phyloP scores from a whole-genome alignment of 2,329 filamentous ascomycete species.

The Lomentospora prolificans region DNA sequence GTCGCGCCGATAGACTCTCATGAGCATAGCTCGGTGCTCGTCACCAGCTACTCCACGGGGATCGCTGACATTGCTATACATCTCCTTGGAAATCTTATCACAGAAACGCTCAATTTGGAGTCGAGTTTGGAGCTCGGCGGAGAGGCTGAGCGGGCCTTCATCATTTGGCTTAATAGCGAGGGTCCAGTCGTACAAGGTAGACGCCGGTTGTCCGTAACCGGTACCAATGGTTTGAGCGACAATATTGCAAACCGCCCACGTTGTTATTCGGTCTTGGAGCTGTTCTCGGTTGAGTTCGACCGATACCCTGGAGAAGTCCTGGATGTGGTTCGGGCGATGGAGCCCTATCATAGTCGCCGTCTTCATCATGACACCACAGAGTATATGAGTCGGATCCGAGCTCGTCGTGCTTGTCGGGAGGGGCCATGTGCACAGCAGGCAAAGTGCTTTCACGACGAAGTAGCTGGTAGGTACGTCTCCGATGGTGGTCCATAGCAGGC shows the following conservation, averaged over 20 bases:
- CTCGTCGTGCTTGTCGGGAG: conserved; percentile 73
- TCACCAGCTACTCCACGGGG: conserved; percentile 59
- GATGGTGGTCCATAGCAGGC: conserved; percentile 67
- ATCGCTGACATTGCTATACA: conserved; percentile 69
- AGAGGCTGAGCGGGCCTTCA: conserved; percentile 47
- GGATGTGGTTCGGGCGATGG: conserved; percentile 70
- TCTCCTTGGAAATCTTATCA: conserved; percentile 68
- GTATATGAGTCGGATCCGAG: conserved; percentile 70
- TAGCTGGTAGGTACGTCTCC: conserved; percentile 70
- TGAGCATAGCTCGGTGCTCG: conserved; percentile 56
- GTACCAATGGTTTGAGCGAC: conserved; percentile 76
- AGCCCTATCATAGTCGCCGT: conserved; percentile 75
- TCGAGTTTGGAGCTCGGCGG: conserved; percentile 54
- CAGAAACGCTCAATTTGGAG: conserved; percentile 65
- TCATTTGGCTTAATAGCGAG: conserved; percentile 51
- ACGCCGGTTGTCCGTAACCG: conserved; percentile 72
- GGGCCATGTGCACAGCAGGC: conserved; percentile 72
- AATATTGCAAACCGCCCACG: conserved; percentile 80
- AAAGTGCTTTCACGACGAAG: conserved; percentile 72
- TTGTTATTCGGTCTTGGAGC: conserved; percentile 66
- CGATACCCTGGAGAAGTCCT: conserved; percentile 70
- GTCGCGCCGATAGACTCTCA: conserved; percentile 56
- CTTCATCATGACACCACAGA: conserved; percentile 80
- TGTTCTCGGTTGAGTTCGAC: conserved; percentile 70
- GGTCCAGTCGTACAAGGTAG: conserved; percentile 68